Percentiles rank a stretch among this genome's conserved stretches.
These are phyloP conservation scores for Tricholoma terreum DNA, from an alignment of 768 basidiomycete species.

Conservation along the genomic window DNA sequence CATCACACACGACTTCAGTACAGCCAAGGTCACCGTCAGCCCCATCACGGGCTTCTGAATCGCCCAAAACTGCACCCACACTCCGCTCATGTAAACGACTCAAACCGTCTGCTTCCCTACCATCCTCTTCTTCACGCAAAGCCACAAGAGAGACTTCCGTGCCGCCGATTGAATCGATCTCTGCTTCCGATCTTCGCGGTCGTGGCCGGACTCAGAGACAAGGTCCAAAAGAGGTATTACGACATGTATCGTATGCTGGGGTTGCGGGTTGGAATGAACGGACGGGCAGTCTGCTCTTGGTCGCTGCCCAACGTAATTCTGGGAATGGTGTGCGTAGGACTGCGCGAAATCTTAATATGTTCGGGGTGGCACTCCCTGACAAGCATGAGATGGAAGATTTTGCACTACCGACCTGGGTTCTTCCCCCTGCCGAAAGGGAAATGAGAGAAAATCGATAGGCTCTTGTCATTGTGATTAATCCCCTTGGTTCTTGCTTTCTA, in stretches of 20 bases:
- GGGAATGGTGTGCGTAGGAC: constrained; percentile 46
- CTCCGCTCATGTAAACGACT: constrained; percentile 14
- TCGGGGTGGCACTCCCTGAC: constrained; percentile 55
- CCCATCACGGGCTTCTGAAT: not conserved
- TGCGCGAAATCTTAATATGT: constrained; percentile 53
- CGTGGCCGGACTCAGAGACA: constrained; percentile 14
- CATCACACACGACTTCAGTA: not conserved
- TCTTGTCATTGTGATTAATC: not conserved
- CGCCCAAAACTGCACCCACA: not conserved
- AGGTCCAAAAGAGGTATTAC: constrained; percentile 6
- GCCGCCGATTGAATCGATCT: constrained; percentile 25
- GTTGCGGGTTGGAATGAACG: constrained; percentile 14
- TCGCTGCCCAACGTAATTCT: constrained; percentile 49
- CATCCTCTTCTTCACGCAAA: constrained; percentile 5
- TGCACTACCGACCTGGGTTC: constrained; percentile 54
- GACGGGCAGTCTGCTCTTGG: constrained; percentile 32
- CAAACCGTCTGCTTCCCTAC: constrained; percentile 8
- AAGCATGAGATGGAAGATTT: constrained; percentile 48
- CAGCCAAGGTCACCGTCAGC: not conserved
- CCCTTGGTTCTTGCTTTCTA: constrained; percentile 2
- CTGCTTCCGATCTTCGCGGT: constrained; percentile 10
- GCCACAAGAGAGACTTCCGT: constrained; percentile 20
- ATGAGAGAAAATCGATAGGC: constrained; percentile 6
- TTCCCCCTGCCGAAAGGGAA: constrained; percentile 10
- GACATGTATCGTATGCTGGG: constrained; percentile 15